Evolutionary conservation across 2,329 filamentous ascomycete species (phyloP), one percentile per base, ranked within the genome.

Genomic region (Pseudopyricularia javanii): DNA sequence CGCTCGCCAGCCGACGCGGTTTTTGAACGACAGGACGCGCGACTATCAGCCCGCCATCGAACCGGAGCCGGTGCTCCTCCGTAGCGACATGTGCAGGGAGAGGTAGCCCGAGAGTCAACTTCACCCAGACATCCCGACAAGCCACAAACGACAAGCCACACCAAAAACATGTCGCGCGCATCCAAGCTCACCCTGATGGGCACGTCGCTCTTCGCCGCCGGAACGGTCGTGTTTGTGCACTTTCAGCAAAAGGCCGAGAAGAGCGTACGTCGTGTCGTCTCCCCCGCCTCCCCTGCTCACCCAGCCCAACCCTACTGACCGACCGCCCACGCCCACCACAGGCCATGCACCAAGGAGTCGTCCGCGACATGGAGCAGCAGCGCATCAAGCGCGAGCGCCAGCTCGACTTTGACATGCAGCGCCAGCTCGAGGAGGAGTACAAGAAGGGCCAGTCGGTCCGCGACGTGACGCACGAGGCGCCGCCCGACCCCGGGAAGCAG

Each of bases 331-430:
- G n/a, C n/a, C n/a, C 4, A 28, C 12, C 26, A 33, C 57, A 91
- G 93, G 87, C 88, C 54, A 98, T 98, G 93, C 93, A 98, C 64
- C 81, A 86, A 59, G 93, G 93, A 47, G 93, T 98, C 43, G 74
- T 97, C 58, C 87, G 91, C 58, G 93, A 98, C 64, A 86, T 96
- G 76, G 91, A 97, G 64, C 89, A 94, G 64, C 91, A 95, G 66
- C 83, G 87, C 47, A 67, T 96, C 59, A 96, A 96, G 71, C 79
- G 81, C 59, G 93, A 98, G 68, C 84, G 93, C 55, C 88, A 94
- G 67, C 80, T 90, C 51, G 93, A 98, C 65, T 98, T 98, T 63
- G 91, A 97, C 58, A 82, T 95, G 79, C 93, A 98, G 66, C 80
- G 77, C 57, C 79, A 78, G 7, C 73, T 98, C 49, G 91, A 97